Evolutionary conservation across 2,329 filamentous ascomycete genomes (phyloP).

Genomic region (Paradendryphiella salina): DNA sequence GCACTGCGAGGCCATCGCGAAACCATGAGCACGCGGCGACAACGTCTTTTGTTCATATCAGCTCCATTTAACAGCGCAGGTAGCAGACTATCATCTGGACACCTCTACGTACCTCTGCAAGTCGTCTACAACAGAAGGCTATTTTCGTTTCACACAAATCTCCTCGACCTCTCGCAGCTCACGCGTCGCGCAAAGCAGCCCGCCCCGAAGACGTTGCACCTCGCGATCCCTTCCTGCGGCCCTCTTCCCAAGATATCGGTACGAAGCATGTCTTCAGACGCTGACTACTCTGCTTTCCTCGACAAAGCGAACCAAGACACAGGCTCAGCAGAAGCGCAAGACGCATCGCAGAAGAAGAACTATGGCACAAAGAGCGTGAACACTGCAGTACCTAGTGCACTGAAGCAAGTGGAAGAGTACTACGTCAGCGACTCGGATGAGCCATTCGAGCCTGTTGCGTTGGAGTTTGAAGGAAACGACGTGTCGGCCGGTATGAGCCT

Average conservation of each 20-base stretch:
- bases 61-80: not conserved
- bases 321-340: constrained; percentile 29
- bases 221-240: not conserved
- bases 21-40: constrained; percentile 21
- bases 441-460: constrained; percentile 75
- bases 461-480: constrained; percentile 61
- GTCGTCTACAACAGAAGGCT: not conserved
- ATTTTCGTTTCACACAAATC: not conserved
- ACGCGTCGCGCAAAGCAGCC: not conserved
- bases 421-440: constrained; percentile 85
- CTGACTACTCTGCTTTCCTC: constrained; percentile 81
- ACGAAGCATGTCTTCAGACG: constrained; percentile 70
- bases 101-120: not conserved
- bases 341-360: constrained; percentile 25
- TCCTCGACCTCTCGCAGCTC: not conserved
- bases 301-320: constrained; percentile 80
- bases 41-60: constrained; percentile 1
- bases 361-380: constrained; percentile 48
- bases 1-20: constrained; percentile 14
- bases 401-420: constrained; percentile 57
- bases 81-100: too few species aligned
- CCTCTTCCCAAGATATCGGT: not conserved
- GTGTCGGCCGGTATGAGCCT: constrained; percentile 59
- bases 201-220: not conserved
- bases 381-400: constrained; percentile 60